Percentiles rank a stretch among this genome's conserved stretches.
These are phyloP conservation scores for Pythium monospermum DNA, from an alignment of 352 stramenopile genomes.

Conservation along the genomic window DNA sequence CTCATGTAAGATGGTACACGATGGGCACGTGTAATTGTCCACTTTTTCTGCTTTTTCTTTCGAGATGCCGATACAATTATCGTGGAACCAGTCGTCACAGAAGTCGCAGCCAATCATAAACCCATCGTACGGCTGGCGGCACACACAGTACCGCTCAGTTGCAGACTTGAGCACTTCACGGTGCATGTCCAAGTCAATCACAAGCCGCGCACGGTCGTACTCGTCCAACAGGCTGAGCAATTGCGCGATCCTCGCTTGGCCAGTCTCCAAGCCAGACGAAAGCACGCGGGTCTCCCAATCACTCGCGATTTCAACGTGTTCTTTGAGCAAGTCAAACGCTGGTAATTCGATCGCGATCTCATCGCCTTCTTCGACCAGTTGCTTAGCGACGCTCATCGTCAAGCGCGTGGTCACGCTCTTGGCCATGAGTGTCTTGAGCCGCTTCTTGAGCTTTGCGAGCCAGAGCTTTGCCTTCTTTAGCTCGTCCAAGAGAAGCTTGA, in stretches of 20 bases:
- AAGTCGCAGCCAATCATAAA: conserved; percentile 88
- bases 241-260: conserved; percentile 67
- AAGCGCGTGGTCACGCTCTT: conserved; percentile 67
- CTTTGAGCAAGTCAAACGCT: conserved; percentile 74
- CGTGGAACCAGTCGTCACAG: conserved; percentile 89
- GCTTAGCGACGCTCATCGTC: conserved; percentile 48
- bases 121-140: conserved; percentile 84
- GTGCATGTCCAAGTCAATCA: conserved; percentile 87
- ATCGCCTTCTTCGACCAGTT: conserved; percentile 76
- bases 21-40: conserved; percentile 94
- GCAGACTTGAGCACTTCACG: conserved; percentile 89
- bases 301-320: conserved; percentile 67
- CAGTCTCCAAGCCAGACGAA: conserved; percentile 68
- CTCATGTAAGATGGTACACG: conserved; percentile 89
- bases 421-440: conserved; percentile 59
- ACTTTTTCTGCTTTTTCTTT: conserved; percentile 93
- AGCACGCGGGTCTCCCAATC: conserved; percentile 81
- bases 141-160: conserved; percentile 89
- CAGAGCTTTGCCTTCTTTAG: conserved; percentile 75
- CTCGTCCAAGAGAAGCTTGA: conserved; percentile 78
- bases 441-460: conserved; percentile 84
- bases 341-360: conserved; percentile 71
- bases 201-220: conserved; percentile 65
- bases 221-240: conserved; percentile 71
- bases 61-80: conserved; percentile 87